Percentiles rank a stretch among this genome's conserved stretches.
Evolutionary conservation across 495 filamentous ascomycete species (phyloP).

Genomic region (Neurospora tetrasperma): DNA sequence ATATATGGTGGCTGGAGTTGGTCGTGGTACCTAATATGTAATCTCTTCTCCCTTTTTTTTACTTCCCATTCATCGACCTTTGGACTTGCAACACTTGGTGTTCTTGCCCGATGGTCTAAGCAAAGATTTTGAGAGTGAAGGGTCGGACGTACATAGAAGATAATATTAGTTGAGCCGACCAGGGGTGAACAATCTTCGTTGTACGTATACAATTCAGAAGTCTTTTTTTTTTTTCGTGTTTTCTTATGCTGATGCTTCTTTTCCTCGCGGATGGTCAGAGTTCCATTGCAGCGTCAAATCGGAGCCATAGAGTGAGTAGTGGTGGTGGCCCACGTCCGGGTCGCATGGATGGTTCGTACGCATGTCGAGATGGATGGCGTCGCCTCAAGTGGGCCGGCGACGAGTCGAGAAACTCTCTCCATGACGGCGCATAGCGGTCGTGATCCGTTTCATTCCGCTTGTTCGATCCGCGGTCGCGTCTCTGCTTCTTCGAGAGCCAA

Average conservation of each 20-base stretch:
- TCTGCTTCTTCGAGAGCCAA: neutral
- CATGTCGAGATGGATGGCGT: neutral
- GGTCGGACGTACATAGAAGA: neutral
- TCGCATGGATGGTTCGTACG: neutral
- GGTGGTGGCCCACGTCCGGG: neutral
- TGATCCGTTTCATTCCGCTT: neutral
- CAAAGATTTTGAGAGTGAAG: neutral
- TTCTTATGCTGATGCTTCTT: neutral
- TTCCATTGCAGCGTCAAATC: neutral
- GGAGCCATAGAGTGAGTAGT: neutral
- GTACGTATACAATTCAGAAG: neutral
- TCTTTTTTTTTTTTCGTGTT: neutral
- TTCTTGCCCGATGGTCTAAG: neutral
- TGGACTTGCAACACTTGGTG: neutral
- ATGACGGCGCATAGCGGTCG: neutral
- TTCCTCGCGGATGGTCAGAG: neutral
- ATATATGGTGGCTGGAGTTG: neutral
- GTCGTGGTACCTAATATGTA: neutral
- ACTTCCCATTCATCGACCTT: neutral
- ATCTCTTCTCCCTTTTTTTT: neutral
- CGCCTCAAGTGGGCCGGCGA: neutral
- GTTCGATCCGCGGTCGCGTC: neutral
- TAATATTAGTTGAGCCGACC: too few relatives aligned
- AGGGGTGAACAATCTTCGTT: too few relatives aligned
- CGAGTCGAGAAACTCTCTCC: neutral